A percentile compares a stretch with the other conserved stretches of the same genome.
These are phyloP conservation scores for Trametes polyzona DNA, from an alignment of 1,284 basidiomycete species.

Conservation along the genomic window DNA sequence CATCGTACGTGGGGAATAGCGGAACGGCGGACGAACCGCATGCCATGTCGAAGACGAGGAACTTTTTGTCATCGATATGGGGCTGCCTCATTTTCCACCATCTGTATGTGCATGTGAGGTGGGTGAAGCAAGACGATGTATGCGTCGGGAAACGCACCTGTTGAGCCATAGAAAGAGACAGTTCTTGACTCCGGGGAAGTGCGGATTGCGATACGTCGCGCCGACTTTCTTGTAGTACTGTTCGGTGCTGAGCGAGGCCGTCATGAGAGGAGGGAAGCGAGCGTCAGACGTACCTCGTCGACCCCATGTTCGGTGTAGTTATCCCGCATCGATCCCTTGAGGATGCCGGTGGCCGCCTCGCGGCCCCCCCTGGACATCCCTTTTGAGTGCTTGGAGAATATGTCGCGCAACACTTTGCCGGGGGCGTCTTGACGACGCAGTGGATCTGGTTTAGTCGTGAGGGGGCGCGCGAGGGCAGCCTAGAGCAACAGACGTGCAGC, in stretches of 20 bases:
- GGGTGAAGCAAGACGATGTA: slow-evolving; percentile 11
- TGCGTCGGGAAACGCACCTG: slow-evolving; percentile 37
- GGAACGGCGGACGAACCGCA: slow-evolving; percentile 45
- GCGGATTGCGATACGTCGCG: slow-evolving; percentile 71
- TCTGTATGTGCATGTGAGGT: slow-evolving; percentile 23
- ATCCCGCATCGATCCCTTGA: slow-evolving; percentile 67
- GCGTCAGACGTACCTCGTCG: slow-evolving; percentile 50
- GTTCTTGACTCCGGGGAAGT: slow-evolving; percentile 67
- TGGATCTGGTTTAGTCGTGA: neutral
- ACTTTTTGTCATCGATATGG: slow-evolving; percentile 22
- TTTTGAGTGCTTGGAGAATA: slow-evolving; percentile 10
- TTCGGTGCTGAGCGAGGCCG: neutral
- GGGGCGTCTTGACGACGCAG: neutral
- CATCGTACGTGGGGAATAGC: neutral
- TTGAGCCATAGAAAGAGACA: slow-evolving; percentile 59
- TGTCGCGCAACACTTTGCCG: slow-evolving; percentile 19
- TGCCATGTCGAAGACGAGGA: slow-evolving; percentile 52
- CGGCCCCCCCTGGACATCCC: slow-evolving; percentile 45
- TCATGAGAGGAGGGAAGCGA: neutral
- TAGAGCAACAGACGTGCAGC: no score
- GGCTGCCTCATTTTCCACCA: slow-evolving; percentile 47
- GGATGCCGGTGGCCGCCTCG: slow-evolving; percentile 46
- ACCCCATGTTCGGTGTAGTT: slow-evolving; percentile 72
- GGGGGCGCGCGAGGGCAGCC: neutral
- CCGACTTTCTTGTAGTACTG: slow-evolving; percentile 59